These are phyloP conservation scores for Erodium maritimum DNA, from an alignment of 345 rosid species.

Conservation along the genomic window DNA sequence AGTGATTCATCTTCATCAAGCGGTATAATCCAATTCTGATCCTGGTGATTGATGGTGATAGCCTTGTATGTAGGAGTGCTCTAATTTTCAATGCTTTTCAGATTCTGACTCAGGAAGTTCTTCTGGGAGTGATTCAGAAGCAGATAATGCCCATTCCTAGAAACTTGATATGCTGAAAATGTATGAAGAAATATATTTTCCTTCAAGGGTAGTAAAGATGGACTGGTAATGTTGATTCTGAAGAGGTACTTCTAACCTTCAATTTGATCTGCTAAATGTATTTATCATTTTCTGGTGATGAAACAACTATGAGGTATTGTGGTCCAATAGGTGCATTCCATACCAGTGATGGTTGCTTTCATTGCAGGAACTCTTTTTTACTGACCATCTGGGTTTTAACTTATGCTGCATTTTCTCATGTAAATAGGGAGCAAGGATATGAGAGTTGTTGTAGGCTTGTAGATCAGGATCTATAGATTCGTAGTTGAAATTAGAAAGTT, in stretches of 20 bases:
- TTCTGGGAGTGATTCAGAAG: slow-evolving; percentile 29
- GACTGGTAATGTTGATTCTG: not conserved
- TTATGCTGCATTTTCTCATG: not conserved
- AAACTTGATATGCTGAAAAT: too few relatives aligned
- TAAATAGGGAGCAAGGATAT: not conserved
- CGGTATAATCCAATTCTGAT: slow-evolving; percentile 11
- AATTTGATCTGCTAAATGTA: not conserved
- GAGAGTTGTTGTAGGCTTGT: not conserved
- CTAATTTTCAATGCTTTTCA: slow-evolving; percentile 4
- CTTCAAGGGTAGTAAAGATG: too few relatives aligned
- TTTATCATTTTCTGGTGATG: not conserved
- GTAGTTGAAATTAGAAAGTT: not conserved
- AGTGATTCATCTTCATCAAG: slow-evolving; percentile 26
- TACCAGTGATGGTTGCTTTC: not conserved
- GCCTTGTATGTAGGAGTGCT: not conserved
- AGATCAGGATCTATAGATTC: not conserved
- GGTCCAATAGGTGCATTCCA: not conserved
- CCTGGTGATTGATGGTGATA: not conserved
- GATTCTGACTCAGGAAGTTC: slow-evolving; percentile 34
- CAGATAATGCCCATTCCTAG: slow-evolving; percentile 21
- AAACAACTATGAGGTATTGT: not conserved
- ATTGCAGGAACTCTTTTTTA: not conserved
- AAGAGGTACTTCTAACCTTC: not conserved
- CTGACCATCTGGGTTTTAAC: not conserved
- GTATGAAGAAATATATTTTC: not conserved